A percentile compares a stretch with the other conserved stretches of the same genome.
Conservation (phyloP, 2,329 filamentous ascomycete species). For the Talaromyces funiculosus region DNA sequence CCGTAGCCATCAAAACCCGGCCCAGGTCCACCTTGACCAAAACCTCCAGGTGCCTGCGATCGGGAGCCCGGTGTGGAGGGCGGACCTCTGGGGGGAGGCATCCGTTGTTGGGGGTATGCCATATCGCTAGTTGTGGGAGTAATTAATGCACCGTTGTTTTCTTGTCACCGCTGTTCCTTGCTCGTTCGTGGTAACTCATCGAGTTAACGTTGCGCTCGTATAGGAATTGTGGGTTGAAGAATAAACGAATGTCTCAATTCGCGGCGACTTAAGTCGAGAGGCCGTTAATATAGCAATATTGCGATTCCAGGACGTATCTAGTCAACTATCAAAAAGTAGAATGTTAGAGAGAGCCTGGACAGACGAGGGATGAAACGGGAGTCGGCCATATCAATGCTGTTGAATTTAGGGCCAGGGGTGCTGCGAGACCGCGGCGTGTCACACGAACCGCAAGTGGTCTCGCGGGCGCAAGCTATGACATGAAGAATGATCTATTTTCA, state of each 20-base stretch:
- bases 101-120: slow-evolving; percentile 34
- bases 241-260: neutral
- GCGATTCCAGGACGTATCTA: neutral
- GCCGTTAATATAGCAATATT: neutral
- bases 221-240: neutral
- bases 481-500: neutral
- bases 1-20: slow-evolving; percentile 20
- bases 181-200: slow-evolving; percentile 10
- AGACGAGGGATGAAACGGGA: slow-evolving; percentile 4
- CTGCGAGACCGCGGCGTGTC: neutral
- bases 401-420: slow-evolving; percentile 2
- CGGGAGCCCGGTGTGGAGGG: slow-evolving; percentile 19
- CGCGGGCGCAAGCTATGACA: neutral
- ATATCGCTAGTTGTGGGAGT: slow-evolving; percentile 18
- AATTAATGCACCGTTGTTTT: neutral
- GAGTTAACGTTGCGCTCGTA: neutral
- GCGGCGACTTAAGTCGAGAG: neutral
- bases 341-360: neutral
- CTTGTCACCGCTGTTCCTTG: neutral
- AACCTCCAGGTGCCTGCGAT: slow-evolving; percentile 20
- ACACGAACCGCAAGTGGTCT: slow-evolving; percentile 2
- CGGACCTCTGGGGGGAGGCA: slow-evolving; percentile 23
- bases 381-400: neutral
- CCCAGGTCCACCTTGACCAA: slow-evolving; percentile 22
- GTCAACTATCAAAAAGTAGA: neutral